Evolutionary conservation across 2,329 filamentous ascomycete genomes (phyloP).

Genomic region (Fusarium oxysporum): DNA sequence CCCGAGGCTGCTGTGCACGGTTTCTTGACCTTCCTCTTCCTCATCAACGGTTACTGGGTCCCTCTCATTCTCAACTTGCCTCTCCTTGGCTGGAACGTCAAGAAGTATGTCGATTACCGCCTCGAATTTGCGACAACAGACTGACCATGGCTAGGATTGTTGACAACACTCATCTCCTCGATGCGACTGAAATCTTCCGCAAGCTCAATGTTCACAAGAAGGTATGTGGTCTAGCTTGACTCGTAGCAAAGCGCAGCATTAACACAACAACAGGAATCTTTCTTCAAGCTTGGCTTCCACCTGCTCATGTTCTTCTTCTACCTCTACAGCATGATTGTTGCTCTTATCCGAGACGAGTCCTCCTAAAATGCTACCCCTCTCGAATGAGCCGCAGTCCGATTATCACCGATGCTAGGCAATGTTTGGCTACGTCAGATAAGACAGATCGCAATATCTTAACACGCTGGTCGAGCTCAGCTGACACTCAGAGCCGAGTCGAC

Average conservation of each 20-base stretch:
- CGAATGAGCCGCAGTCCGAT: slow-evolving; percentile 31
- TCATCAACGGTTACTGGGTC: slow-evolving; percentile 99
- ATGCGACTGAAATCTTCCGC: slow-evolving; percentile 98
- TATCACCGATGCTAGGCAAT: slow-evolving; percentile 16
- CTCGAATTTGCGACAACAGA: background rate
- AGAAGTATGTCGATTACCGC: slow-evolving; percentile 80
- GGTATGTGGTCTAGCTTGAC: slow-evolving; percentile 61
- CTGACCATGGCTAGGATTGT: slow-evolving; percentile 75
- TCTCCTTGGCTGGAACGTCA: slow-evolving; percentile 91
- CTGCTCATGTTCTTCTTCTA: slow-evolving; percentile 99
- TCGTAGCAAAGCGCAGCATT: slow-evolving; percentile 21
- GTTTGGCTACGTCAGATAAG: slow-evolving; percentile 13
- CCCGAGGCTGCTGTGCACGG: slow-evolving; percentile 98
- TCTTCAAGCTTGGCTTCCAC: slow-evolving; percentile 98
- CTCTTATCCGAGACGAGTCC: slow-evolving; percentile 94
- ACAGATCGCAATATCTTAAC: slow-evolving; percentile 19
- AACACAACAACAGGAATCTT: slow-evolving; percentile 80
- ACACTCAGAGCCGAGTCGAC: slow-evolving; percentile 35
- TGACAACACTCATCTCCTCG: slow-evolving; percentile 95
- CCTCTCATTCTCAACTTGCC: slow-evolving; percentile 92
- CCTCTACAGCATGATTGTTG: slow-evolving; percentile 98
- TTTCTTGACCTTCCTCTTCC: slow-evolving; percentile 93
- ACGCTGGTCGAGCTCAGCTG: slow-evolving; percentile 27
- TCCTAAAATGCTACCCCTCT: slow-evolving; percentile 65
- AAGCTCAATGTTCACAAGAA: slow-evolving; percentile 99